A percentile compares a stretch with the other conserved stretches of the same genome.
phyloP scores from a whole-genome alignment of 2,329 filamentous ascomycete genomes.

The Neopestalotiopsis rosae region DNA sequence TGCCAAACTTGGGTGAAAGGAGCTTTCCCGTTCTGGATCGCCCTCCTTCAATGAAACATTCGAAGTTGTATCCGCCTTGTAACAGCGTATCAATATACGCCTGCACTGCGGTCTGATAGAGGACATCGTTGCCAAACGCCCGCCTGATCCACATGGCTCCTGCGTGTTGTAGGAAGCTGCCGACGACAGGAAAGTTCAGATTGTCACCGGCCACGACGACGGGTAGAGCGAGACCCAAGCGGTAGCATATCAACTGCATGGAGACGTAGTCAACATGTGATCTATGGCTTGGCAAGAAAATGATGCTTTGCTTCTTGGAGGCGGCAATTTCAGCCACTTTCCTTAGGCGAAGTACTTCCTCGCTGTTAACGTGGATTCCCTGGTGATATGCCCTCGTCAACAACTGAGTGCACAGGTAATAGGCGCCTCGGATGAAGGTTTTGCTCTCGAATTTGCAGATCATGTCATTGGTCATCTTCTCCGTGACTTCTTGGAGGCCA shows the following conservation, averaged over 20 bases:
- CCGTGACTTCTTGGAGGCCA: conserved; percentile 79
- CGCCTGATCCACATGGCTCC: conserved; percentile 94
- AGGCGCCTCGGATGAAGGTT: conserved; percentile 87
- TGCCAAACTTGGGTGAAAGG: conserved; percentile 92
- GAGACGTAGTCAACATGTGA: conserved; percentile 97
- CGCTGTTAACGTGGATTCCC: conserved; percentile 91
- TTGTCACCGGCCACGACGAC: conserved; percentile 96
- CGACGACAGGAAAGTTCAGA: conserved; percentile 90
- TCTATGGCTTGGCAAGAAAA: conserved; percentile 93
- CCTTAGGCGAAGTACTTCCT: conserved; percentile 84
- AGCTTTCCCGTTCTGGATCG: conserved; percentile 93
- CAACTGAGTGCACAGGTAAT: conserved; percentile 87
- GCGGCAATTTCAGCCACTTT: conserved; percentile 83
- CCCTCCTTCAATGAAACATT: conserved; percentile 97
- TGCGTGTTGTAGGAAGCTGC: conserved; percentile 91
- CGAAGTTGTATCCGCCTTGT: conserved; percentile 90
- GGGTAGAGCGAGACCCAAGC: conserved; percentile 85
- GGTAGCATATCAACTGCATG: conserved; percentile 93
- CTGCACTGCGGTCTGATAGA: conserved; percentile 94
- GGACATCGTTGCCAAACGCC: conserved; percentile 87
- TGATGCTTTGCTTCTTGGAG: conserved; percentile 89
- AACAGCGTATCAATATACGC: conserved; percentile 93
- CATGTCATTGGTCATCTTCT: conserved; percentile 90
- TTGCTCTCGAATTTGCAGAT: conserved; percentile 99
- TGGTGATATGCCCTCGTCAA: conserved; percentile 94